Conservation (phyloP, 768 basidiomycete genomes). For the Termitomyces sp. region DNA sequence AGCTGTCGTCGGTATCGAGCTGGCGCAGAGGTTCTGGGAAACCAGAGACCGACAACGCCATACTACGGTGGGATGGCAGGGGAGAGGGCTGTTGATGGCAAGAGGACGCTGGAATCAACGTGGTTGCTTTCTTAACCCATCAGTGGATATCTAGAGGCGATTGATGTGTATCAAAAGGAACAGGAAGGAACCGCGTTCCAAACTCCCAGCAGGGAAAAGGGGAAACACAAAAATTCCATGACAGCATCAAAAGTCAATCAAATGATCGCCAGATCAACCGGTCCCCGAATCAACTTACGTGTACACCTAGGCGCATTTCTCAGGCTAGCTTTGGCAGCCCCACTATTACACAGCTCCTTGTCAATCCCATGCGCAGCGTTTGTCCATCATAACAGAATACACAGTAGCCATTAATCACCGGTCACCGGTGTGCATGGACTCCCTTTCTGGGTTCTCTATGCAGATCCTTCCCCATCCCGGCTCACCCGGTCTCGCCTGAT, state of each 20-base stretch:
- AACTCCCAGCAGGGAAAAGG: too few relatives aligned
- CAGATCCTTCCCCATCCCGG: background rate
- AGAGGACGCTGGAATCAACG: background rate
- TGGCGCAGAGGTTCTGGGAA: constrained; percentile 34
- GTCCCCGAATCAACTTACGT: constrained; percentile 2
- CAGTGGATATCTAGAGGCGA: constrained; percentile 9
- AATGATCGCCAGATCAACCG: constrained; percentile 16
- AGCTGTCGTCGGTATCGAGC: constrained; percentile 10
- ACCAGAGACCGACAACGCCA: constrained; percentile 36
- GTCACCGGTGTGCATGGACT: background rate
- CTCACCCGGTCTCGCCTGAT: background rate
- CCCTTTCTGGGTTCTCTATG: background rate
- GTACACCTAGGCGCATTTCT: background rate
- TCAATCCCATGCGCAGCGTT: background rate
- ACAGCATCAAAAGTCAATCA: constrained; percentile 19
- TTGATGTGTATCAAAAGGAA: constrained; percentile 6
- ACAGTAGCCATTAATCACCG: background rate
- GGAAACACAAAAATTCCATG: background rate
- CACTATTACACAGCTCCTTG: background rate
- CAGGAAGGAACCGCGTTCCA: too few relatives aligned
- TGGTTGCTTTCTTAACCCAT: constrained; percentile 19
- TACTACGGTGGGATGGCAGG: constrained; percentile 8
- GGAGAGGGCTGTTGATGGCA: background rate
- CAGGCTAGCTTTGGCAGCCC: background rate
- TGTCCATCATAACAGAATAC: constrained; percentile 4